Base-by-base conservation (phyloP, 169 alveolate species). In the Theileria luwenshuni region DNA sequence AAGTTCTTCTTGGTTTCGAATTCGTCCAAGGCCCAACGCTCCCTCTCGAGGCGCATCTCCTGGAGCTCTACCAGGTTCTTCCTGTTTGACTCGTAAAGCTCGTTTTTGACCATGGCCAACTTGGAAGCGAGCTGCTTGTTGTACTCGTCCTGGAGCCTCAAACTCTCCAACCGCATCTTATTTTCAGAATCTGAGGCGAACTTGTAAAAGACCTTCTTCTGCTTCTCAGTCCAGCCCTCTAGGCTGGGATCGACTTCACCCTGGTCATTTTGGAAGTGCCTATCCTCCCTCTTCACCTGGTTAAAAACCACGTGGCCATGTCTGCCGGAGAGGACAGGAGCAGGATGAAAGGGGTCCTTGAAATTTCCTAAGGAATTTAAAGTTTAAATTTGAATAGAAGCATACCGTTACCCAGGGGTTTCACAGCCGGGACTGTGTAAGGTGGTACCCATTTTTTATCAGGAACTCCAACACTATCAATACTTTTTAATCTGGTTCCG, bases 91-190 rank as follows among this genome's bases (percentile, higher is more conserved):
- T 79, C 77, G 12, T 74, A 47, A 69, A 79, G 45, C 51, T 79
- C 86, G 12, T 52, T 47, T 13, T 62, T 49, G 21, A 58, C 52
- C 33, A 33, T 38, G 35, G 70, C 75, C 49, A 79, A 38, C 67
- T 79, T 79, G 15, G 77, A 12, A 1, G 75, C 86, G 25, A 79
- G 71, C 54, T 79, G 86, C 35, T 54, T 27, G 28, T 65, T 51
- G 51, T 79, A 79, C 43, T 79, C 86, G 15, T 68, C 65, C 71
- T 71, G 81, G 43, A 79, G 56, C 6, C 86, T 52, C 49, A 65
- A 60, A 62, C 86, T 79, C 38, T 79, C 86, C 42, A 41, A 5
- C 70, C 69, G 86, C 86, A 79, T 79, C 47, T 79, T 67, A 17
- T 49, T 42, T 65, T 79, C 83, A 3, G 86, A 77, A 23, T 68